Percentiles rank a stretch among this genome's conserved stretches.
These are phyloP conservation scores for Ajuga chamaepitys DNA, from an alignment of 257 asterid species.

Conservation along the genomic window DNA sequence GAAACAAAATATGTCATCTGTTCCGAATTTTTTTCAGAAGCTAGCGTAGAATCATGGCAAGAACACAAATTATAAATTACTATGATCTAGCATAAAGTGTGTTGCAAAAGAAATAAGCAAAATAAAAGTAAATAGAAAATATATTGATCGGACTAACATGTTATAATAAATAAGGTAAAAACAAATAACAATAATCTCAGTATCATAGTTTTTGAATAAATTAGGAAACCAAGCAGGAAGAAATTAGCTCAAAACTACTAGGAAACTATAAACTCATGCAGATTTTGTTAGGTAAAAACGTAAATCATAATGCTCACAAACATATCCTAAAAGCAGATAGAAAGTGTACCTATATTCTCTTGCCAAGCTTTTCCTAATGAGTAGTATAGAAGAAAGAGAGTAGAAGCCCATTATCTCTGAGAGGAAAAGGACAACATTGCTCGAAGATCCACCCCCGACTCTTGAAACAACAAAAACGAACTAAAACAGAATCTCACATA, in stretches of 20 bases:
- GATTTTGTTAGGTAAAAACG: neutral
- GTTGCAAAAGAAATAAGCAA: neutral
- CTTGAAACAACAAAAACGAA: conserved; percentile 97
- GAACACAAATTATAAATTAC: too few species aligned
- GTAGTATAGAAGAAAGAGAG: conserved; percentile 80
- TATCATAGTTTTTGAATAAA: neutral
- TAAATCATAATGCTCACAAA: neutral
- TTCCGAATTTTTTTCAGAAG: too few species aligned
- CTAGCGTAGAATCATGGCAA: too few species aligned
- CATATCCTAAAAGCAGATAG: neutral
- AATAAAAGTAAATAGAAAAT: neutral
- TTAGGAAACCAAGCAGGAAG: neutral
- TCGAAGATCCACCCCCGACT: conserved; percentile 99
- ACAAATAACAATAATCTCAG: neutral
- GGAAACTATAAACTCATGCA: neutral
- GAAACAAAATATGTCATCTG: too few species aligned
- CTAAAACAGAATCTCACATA: too few species aligned
- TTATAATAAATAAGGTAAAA: neutral
- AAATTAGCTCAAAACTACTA: neutral
- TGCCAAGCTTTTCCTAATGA: conserved; percentile 94
- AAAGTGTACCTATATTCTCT: conserved; percentile 71
- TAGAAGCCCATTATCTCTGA: conserved; percentile 99
- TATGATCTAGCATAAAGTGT: neutral
- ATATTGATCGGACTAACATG: neutral
- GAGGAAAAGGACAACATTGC: conserved; percentile 96